phyloP scores from a whole-genome alignment of 1,139 yeast genomes.

The Geotrichum macrosporum region DNA sequence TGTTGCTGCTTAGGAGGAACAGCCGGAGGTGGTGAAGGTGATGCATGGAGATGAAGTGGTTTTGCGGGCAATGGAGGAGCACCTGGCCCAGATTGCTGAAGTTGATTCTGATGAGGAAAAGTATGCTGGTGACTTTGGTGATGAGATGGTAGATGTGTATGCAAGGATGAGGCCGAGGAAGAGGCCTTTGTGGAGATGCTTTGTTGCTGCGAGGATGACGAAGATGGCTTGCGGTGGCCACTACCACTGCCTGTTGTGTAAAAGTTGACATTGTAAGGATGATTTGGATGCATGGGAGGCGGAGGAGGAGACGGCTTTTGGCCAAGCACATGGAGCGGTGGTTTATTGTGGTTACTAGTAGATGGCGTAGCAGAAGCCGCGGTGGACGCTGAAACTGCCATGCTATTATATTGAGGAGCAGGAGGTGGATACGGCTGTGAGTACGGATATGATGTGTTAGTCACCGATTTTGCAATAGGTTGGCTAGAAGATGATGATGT shows the following conservation, averaged over 20 bases:
- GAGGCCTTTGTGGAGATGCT: no score
- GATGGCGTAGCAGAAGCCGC: slow-evolving; percentile 7
- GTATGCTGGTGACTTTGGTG: background rate
- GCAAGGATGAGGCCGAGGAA: background rate
- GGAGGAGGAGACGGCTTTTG: slow-evolving; percentile 12
- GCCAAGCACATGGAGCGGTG: background rate
- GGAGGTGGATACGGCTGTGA: slow-evolving; percentile 11
- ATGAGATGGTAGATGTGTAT: background rate
- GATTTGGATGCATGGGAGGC: slow-evolving; percentile 14
- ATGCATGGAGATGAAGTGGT: slow-evolving; percentile 15
- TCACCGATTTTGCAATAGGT: background rate
- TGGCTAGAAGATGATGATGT: background rate
- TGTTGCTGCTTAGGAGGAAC: background rate
- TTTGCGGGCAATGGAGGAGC: slow-evolving; percentile 17
- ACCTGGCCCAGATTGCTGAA: background rate
- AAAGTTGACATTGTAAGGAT: slow-evolving; percentile 5
- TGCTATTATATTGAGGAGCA: no score
- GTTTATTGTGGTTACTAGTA: background rate
- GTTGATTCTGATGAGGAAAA: background rate
- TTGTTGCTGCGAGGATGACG: background rate
- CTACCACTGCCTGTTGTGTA: background rate
- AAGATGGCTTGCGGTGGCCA: background rate
- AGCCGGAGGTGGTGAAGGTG: slow-evolving; percentile 2
- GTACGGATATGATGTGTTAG: background rate
- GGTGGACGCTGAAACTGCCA: slow-evolving; percentile 6